phyloP scores from a whole-genome alignment of 176 grass and related monocot genomes.

The Zoysia pacifica region DNA sequence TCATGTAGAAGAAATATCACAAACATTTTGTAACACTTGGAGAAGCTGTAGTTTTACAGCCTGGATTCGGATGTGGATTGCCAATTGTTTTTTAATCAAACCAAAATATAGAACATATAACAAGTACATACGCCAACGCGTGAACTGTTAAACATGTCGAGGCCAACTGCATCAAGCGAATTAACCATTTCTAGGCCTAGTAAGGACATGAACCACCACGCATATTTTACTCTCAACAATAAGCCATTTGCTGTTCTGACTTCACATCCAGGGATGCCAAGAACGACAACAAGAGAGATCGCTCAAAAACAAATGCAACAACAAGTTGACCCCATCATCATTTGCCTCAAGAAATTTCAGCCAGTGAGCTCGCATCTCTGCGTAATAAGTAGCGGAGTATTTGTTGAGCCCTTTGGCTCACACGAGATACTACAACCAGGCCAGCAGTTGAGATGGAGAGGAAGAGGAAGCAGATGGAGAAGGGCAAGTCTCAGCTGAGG shows the following conservation, averaged over 20 bases:
- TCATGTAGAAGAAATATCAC: too few species aligned
- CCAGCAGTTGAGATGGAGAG: conserved; percentile 40
- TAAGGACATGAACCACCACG: conserved; percentile 16
- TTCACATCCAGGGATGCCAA: conserved; percentile 37
- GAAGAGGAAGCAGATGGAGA: conserved; percentile 53
- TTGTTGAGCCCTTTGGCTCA: neutral
- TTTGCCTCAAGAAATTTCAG: conserved; percentile 43
- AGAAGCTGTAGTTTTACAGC: neutral
- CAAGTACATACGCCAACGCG: conserved; percentile 21
- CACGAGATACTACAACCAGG: too few species aligned
- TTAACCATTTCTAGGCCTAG: conserved; percentile 26
- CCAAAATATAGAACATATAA: neutral
- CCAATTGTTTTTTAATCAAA: conserved; percentile 23
- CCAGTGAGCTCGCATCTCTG: conserved; percentile 3
- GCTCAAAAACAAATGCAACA: conserved; percentile 23
- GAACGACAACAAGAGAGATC: conserved; percentile 23
- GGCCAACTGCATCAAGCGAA: conserved; percentile 35
- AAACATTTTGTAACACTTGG: neutral
- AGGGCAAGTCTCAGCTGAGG: conserved; percentile 67
- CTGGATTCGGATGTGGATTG: conserved; percentile 11
- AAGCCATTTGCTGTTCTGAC: conserved; percentile 39
- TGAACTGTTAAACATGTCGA: conserved; percentile 34
- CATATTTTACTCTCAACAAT: conserved; percentile 44
- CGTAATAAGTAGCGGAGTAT: conserved; percentile 42
- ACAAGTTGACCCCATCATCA: conserved; percentile 52